A percentile compares a stretch with the other conserved stretches of the same genome.
phyloP scores from a whole-genome alignment of 2,329 filamentous ascomycete genomes.

The Colletotrichum tabaci region DNA sequence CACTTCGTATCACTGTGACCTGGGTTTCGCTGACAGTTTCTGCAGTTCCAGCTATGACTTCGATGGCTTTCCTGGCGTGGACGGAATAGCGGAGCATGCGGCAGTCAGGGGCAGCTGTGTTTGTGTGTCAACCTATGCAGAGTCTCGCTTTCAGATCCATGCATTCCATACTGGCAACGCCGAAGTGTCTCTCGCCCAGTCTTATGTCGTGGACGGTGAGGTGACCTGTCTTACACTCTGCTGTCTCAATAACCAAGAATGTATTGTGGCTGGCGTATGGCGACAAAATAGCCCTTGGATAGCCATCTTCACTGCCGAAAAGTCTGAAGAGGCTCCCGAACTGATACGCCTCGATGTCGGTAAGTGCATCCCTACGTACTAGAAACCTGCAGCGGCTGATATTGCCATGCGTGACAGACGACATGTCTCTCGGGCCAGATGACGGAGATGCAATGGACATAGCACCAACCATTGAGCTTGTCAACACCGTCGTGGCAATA shows the following conservation, averaged over 20 bases:
- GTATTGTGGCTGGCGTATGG: constrained; percentile 55
- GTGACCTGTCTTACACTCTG: constrained; percentile 64
- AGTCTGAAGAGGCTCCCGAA: constrained; percentile 22
- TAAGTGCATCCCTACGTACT: constrained; percentile 36
- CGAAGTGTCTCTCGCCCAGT: constrained; percentile 48
- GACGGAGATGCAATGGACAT: constrained; percentile 36
- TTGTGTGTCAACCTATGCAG: constrained; percentile 59
- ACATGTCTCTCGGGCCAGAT: not conserved
- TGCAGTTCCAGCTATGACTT: constrained; percentile 17
- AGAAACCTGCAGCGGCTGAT: not conserved
- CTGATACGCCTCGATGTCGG: constrained; percentile 45
- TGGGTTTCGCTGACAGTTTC: not conserved
- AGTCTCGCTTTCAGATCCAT: constrained; percentile 56
- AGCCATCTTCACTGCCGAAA: constrained; percentile 47
- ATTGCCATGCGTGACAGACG: constrained; percentile 3
- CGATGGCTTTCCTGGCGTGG: constrained; percentile 35
- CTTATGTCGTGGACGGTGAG: constrained; percentile 60
- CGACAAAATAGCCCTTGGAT: constrained; percentile 52
- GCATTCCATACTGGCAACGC: constrained; percentile 55
- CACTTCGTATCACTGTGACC: not conserved
- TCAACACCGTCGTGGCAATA: constrained; percentile 62
- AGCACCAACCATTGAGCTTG: constrained; percentile 36
- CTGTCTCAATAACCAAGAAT: constrained; percentile 45
- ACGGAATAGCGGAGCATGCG: constrained; percentile 59
- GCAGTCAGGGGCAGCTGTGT: constrained; percentile 56